Evolutionary conservation across 1,284 basidiomycete genomes (phyloP).

Genomic region (Filobasidium uniguttulatum): DNA sequence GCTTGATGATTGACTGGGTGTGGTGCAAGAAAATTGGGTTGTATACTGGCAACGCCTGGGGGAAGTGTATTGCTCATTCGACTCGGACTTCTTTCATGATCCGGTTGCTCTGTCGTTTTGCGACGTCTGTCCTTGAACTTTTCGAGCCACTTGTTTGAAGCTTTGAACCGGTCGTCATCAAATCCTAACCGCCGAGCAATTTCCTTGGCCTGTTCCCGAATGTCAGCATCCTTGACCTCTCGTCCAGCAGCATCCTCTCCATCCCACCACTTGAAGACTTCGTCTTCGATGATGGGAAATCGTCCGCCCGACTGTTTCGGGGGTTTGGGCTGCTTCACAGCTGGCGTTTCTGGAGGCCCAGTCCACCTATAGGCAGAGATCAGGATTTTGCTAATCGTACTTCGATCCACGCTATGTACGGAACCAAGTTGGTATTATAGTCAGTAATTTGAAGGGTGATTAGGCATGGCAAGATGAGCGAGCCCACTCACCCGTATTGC

Average conservation of each 20-base stretch:
- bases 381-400: conserved; percentile 42
- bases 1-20: too few species aligned
- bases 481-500: conserved; percentile 29
- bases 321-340: conserved; percentile 21
- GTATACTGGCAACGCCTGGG: too few species aligned
- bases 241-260: conserved; percentile 26
- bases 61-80: conserved; percentile 3
- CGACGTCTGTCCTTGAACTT: conserved; percentile 33
- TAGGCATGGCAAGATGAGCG: not conserved
- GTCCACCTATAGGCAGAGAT: conserved; percentile 28
- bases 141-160: conserved; percentile 42
- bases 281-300: conserved; percentile 39
- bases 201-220: conserved; percentile 37
- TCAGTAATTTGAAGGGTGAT: not conserved
- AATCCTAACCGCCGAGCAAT: conserved; percentile 37
- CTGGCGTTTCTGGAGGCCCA: conserved; percentile 19
- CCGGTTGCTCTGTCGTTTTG: conserved; percentile 8
- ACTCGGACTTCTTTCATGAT: conserved; percentile 5
- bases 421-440: not conserved
- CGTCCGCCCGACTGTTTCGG: conserved; percentile 19
- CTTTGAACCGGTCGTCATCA: conserved; percentile 39
- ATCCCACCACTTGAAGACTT: conserved; percentile 36
- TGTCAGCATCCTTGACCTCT: conserved; percentile 34
- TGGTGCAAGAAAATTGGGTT: too few species aligned
- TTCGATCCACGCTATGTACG: conserved; percentile 37